Evolutionary conservation across 2,329 filamentous ascomycete species (phyloP), one percentile per base, ranked within the genome.

Genomic region (Coleophoma crateriformis): DNA sequence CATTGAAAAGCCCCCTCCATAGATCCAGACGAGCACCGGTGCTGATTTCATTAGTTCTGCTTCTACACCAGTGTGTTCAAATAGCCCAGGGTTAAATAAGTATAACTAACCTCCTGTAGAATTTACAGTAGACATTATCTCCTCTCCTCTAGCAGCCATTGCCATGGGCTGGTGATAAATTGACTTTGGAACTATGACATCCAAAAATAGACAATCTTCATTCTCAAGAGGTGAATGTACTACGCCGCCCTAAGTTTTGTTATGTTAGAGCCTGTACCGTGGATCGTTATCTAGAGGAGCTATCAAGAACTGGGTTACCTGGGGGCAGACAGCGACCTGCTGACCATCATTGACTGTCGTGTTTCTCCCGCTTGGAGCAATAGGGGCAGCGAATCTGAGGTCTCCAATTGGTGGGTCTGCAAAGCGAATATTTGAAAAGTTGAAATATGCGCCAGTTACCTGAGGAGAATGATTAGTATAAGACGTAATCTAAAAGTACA

Each of bases 181-280:
- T 10, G 58, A 50, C 46, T 69, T 61, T 10, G 74, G 72, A 3
- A 70, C 68, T 43, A 68, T 62, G 4, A 77, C 67, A 53, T 76
- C 74, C n/a, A 77, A 54, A 50, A 74, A 75, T 7, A 72, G 59
- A 52, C 75, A 77, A 51, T 77, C 74, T 54, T 77, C 73, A 49
- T 7, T 58, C 7, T 56, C 15, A 10, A 33, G 14, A 34, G 51
- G 5, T 13, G 51, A 47, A n/a, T 54, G 34, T 6, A 12, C 45
- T 15, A 17, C n/a, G 19, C n/a, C 37, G n/a, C 37, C 19, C 13
- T 39, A 15, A 15, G n/a, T 39, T 15, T 7, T 33, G 41, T 53
- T 22, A 56, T 49, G 6, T 39, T 48, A 11, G 56, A 54, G 20
- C 35, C 37, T 32, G 49, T 39, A 12, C 42, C 40, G 34, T 54